Percentiles rank a stretch among this genome's conserved stretches.
phyloP scores from a whole-genome alignment of 1,284 basidiomycete species.

The Microbotryum scabiosae region DNA sequence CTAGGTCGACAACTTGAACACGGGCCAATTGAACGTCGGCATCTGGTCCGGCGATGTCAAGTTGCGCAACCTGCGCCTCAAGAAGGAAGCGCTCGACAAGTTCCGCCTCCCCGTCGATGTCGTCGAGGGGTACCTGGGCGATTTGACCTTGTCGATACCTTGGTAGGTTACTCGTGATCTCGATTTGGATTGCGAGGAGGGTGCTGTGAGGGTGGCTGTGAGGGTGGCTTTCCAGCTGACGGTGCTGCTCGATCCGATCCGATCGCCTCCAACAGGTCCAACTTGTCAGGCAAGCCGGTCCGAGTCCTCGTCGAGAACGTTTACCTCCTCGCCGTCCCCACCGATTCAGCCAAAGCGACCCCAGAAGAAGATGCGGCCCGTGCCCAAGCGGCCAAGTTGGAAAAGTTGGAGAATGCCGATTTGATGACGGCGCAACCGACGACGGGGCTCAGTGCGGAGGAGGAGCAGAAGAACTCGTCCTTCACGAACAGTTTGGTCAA shows the following conservation, averaged over 20 bases:
- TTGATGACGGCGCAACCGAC: conserved; percentile 53
- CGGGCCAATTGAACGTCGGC: conserved; percentile 89
- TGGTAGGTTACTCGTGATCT: conserved; percentile 47
- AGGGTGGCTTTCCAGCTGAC: neutral
- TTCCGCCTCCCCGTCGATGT: conserved; percentile 95
- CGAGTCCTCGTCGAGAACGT: conserved; percentile 90
- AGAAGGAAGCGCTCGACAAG: conserved; percentile 91
- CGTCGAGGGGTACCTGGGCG: conserved; percentile 87
- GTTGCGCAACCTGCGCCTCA: conserved; percentile 63
- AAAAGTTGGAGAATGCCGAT: conserved; percentile 82
- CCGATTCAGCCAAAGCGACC: conserved; percentile 59
- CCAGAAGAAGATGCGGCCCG: conserved; percentile 76
- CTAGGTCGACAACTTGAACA: conserved; percentile 94
- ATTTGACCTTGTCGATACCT: conserved; percentile 83
- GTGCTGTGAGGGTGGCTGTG: neutral
- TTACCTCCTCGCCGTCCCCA: conserved; percentile 84
- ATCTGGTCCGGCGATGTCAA: conserved; percentile 71
- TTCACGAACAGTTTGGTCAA: conserved; percentile 75
- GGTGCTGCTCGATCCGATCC: neutral
- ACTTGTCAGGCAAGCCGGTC: conserved; percentile 85
- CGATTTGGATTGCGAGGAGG: neutral
- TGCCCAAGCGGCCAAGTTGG: conserved; percentile 76
- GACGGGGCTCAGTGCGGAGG: conserved; percentile 51
- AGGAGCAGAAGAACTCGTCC: conserved; percentile 67
- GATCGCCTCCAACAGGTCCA: conserved; percentile 12